Base-by-base conservation (phyloP, 225 moss, liverwort and hornwort species). In the Sphagnum tenellum region DNA sequence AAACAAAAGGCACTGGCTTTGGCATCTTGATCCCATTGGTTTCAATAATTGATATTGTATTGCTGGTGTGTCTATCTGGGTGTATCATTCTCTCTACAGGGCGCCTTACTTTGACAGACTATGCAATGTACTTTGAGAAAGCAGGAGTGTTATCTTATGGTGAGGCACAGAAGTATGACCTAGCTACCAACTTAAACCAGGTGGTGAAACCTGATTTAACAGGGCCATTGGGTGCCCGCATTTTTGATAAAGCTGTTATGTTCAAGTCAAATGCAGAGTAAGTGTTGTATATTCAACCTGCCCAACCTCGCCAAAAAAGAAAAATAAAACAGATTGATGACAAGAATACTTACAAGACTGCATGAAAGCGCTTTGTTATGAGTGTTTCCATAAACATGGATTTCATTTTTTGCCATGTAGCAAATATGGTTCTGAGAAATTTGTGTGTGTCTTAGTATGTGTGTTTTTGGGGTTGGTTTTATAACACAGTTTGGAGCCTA, bases 211-310 rank as follows among this genome's bases (percentile, higher is more conserved):
- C 90, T 47, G 98, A 93, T 63, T 65, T 93, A 63, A 90, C 98
- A 56, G 98, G 98, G 57, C 98, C 98, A 45, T 98, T 81, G 89
- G 98, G 98, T 69, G 78, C 93, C 13, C 85, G 90, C 14, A 73
- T 98, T 67, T 98, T 93, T 67, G 93, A 98, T 73, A 98, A 90
- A 61, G 93, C 93, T 56, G 61, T 98, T 49, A 89, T 93, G 93
- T 84, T 89, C 81, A 98, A 93, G 71, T 98, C 96, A 52, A 73
- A 73, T 70, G 83, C 83, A 70, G 67, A 83, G 98, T 98, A 93
- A 65, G 90, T 75, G 29, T 29, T 29, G 29, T 29, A 29, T 29
- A 29, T 1, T 29, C 29, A 29, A 29, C 29, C 29, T 29, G 29
- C 29, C 29, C 29, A 29, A 29, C 29, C 29, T 29, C 1, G 29